Base-by-base conservation (phyloP, 176 grass and related monocot species). In the Avena atlantica region DNA sequence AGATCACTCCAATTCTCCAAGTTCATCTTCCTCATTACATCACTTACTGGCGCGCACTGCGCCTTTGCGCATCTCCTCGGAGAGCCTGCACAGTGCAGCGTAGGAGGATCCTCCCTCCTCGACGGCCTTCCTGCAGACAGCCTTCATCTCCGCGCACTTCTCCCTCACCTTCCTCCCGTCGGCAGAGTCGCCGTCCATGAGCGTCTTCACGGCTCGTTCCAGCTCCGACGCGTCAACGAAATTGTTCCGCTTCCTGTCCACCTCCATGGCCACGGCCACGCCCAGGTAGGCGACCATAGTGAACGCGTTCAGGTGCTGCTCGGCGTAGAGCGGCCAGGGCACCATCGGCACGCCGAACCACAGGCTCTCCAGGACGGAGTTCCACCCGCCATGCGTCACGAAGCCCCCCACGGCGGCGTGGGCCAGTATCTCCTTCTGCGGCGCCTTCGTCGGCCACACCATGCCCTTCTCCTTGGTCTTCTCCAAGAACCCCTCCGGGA, bases 331-430 rank as follows among this genome's bases (percentile, higher is more conserved):
- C 76, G 86, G 86, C 86, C 90, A 91, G 4, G 70, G 78, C 52
- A 42, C 57, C 86, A 91, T 86, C 0, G 89, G 86, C 67, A 91
- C 81, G 40, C 89, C 81, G 82, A 44, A 45, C 86, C 86, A 84
- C 49, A 91, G 60, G 67, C 79, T 83, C 64, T 88, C 91, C 21
- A 86, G 63, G 50, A 80, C 31, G 0, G 92, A 91, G 82, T 88
- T 93, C 92, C 86, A 93, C 11, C 92, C 92, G 55, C 80, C 84
- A 74, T 94, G 92, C 23, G 92, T 94, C 4, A 94, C 79, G 78
- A 96, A 93, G 8, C 86, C 89, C 20, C 86, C 89, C 1, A 85
- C 81, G 36, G 81, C 81, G n/a, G 48, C 34, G 89, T 91, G 89
- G 2, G 89, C 75, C 0, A 91, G 86, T 12, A 91, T 66, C 57